These are phyloP conservation scores for Monoraphidium neglectum DNA, from an alignment of 139 green algal genomes.

Conservation along the genomic window DNA sequence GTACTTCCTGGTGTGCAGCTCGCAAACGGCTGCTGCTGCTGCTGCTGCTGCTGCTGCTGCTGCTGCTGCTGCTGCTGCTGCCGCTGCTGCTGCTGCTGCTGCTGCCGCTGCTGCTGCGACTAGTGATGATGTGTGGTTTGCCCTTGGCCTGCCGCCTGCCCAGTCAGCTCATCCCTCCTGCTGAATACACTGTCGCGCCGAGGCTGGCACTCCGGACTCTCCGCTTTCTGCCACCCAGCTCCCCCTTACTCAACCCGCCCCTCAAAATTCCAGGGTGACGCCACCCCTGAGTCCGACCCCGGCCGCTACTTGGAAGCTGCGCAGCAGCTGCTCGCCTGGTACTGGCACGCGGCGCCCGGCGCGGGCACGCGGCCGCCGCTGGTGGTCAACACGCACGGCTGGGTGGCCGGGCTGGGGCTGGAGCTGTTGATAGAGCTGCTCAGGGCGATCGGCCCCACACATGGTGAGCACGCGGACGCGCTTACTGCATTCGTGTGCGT, in stretches of 20 bases:
- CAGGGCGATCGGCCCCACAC: conserved; percentile 36
- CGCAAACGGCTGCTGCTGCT: background rate
- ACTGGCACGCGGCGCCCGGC: conserved; percentile 29
- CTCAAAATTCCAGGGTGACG: conserved; percentile 56
- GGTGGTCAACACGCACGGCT: conserved; percentile 88
- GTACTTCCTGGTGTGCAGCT: conserved; percentile 13
- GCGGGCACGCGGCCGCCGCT: conserved; percentile 50
- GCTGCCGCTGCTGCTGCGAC: background rate
- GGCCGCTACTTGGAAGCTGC: conserved; percentile 59
- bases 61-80: background rate
- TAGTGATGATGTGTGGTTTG: conserved; percentile 19
- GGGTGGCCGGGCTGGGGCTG: conserved; percentile 81
- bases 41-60: background rate
- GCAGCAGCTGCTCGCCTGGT: conserved; percentile 48
- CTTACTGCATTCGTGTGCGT: background rate
- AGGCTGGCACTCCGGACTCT: background rate
- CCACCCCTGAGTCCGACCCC: conserved; percentile 69
- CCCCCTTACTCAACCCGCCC: background rate
- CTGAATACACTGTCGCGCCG: background rate
- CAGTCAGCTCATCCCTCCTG: background rate
- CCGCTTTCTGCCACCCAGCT: background rate
- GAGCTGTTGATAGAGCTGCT: conserved; percentile 71
- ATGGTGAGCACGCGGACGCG: conserved; percentile 32
- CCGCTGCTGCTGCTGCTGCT: background rate
- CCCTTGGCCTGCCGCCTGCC: background rate